These are phyloP conservation scores for Colletotrichum tamarilloi DNA, from an alignment of 2,329 filamentous ascomycete species.

Conservation along the genomic window DNA sequence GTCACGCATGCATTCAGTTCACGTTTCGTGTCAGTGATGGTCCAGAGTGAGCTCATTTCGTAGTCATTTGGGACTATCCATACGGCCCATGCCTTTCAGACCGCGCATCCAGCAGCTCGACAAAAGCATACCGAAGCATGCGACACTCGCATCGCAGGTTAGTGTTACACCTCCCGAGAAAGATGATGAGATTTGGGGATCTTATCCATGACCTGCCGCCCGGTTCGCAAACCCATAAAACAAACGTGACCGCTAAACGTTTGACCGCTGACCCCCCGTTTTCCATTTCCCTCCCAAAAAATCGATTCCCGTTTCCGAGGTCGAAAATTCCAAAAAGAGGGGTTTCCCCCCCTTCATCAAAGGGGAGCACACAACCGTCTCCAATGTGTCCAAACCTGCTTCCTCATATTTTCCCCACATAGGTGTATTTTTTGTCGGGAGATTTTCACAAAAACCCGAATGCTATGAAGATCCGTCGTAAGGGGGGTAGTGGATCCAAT, in stretches of 20 bases:
- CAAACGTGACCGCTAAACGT: slow-evolving; percentile 33
- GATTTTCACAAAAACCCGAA: slow-evolving; percentile 20
- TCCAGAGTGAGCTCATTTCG: slow-evolving; percentile 21
- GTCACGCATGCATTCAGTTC: not conserved
- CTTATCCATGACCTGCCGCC: too few species aligned
- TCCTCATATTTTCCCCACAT: slow-evolving; percentile 27
- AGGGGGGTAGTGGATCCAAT: slow-evolving; percentile 12
- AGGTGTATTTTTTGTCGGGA: slow-evolving; percentile 31
- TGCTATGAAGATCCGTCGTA: slow-evolving; percentile 31
- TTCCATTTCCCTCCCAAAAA: slow-evolving; percentile 5
- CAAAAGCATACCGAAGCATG: slow-evolving; percentile 12
- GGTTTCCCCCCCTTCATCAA: slow-evolving; percentile 1
- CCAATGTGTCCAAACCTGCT: slow-evolving; percentile 19
- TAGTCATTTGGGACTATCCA: slow-evolving; percentile 34
- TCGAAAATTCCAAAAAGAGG: not conserved
- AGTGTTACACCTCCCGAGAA: slow-evolving; percentile 34
- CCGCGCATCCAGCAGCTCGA: slow-evolving; percentile 7
- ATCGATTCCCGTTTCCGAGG: slow-evolving; percentile 24
- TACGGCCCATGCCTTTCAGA: not conserved
- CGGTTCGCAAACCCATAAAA: slow-evolving; percentile 32
- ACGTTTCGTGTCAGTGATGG: not conserved
- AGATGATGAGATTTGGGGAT: slow-evolving; percentile 6
- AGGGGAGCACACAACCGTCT: not conserved
- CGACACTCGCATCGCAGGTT: slow-evolving; percentile 19
- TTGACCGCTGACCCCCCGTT: slow-evolving; percentile 25